These are phyloP conservation scores for Nakataea oryzae DNA, from an alignment of 2,329 filamentous ascomycete species.

Conservation along the genomic window DNA sequence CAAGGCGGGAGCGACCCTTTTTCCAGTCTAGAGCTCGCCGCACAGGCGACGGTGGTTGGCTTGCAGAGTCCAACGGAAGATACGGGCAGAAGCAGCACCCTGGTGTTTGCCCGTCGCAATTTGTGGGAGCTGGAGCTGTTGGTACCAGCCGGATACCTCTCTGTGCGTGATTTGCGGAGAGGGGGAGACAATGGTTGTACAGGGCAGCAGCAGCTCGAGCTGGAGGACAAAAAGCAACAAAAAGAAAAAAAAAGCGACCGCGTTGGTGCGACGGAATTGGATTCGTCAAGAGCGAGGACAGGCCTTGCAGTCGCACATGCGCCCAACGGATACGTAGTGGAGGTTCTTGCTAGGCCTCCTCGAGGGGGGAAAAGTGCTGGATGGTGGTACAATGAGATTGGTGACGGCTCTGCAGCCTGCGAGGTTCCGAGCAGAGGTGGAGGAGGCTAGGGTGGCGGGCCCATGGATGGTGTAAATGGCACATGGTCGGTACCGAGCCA, in stretches of 20 bases:
- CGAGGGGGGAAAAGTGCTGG: too few species aligned
- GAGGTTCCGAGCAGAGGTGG: not conserved
- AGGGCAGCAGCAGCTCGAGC: too few species aligned
- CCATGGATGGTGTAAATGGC: not conserved
- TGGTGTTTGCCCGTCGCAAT: not conserved
- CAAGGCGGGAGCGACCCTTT: not conserved
- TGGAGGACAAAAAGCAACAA: too few species aligned
- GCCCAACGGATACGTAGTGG: too few species aligned
- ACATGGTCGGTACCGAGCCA: not conserved
- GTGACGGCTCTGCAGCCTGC: not conserved
- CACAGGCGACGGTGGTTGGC: not conserved
- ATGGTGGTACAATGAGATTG: not conserved
- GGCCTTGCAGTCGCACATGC: too few species aligned
- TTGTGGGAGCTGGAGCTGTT: not conserved
- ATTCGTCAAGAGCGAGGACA: too few species aligned
- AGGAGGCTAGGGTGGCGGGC: not conserved
- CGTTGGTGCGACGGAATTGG: too few species aligned
- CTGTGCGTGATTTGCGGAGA: too few species aligned
- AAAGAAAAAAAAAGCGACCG: too few species aligned
- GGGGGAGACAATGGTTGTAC: too few species aligned
- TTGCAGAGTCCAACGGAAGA: not conserved
- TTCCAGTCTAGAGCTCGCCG: not conserved
- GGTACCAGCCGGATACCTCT: too few species aligned
- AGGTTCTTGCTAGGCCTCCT: not conserved
- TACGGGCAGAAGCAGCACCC: not conserved